Conservation (phyloP, 495 filamentous ascomycete genomes). For the Aspergillus conjunctus region DNA sequence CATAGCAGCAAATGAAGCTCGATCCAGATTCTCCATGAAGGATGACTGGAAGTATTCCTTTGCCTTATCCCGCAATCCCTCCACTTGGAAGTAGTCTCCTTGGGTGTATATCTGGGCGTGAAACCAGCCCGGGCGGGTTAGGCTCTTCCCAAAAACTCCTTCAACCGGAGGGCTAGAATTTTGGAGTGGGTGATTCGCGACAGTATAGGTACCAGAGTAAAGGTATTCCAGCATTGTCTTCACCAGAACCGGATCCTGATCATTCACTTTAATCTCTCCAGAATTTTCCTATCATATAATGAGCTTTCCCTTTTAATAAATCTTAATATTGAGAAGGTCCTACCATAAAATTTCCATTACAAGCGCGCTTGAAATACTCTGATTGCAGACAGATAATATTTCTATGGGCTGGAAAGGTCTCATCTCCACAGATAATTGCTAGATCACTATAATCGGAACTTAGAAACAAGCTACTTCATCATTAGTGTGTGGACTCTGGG, state of each 20-base stretch:
- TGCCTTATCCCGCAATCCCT: background rate
- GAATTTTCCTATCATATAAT: background rate
- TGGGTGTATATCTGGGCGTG: background rate
- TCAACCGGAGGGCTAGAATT: background rate
- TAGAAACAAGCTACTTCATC: background rate
- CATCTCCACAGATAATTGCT: background rate
- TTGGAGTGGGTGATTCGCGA: background rate
- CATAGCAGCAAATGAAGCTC: background rate
- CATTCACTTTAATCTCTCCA: background rate
- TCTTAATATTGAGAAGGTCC: background rate
- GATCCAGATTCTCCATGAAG: background rate
- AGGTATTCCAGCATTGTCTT: background rate
- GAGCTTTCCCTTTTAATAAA: background rate
- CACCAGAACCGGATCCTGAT: background rate
- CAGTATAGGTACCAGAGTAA: background rate
- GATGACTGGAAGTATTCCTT: background rate
- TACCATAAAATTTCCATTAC: conserved; percentile 4
- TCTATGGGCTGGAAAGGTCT: conserved; percentile 2
- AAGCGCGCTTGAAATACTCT: conserved; percentile 3
- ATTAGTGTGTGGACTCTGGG: background rate
- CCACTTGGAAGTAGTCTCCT: background rate
- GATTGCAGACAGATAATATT: background rate
- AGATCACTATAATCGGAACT: conserved; percentile 3
- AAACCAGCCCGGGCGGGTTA: background rate
- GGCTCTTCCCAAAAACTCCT: background rate